Base-by-base conservation (phyloP, 75 land plant species). In the Chamaecyparis obtusa region DNA sequence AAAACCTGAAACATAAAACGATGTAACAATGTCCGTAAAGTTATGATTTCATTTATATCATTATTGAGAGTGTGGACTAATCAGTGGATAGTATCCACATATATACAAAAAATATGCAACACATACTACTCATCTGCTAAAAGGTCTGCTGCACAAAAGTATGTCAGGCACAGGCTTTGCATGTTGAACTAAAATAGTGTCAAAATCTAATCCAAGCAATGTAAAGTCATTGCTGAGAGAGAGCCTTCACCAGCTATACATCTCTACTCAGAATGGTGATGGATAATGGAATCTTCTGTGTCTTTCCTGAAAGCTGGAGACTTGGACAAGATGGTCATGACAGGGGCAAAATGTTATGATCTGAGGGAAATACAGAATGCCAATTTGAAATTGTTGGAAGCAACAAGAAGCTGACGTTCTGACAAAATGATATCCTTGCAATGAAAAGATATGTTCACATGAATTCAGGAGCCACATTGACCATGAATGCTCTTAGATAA, bases 1-100 rank as follows among this genome's bases (percentile, higher is more conserved):
- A 93, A 92, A 97, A 14, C 99, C 99, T 97, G 92, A 84, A 88
- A 86, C 43, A 86, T 7, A 7, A 19, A 84, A 43, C 60, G 13
- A 54, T 36, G 3, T 54, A 37, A 84, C 17, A 78, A n/a, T 60
- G 49, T 76, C 80, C 1, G 41, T 33, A 88, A 13, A 39, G 3
- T 48, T 24, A 48, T 19, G 8, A 39, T 13, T 36, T 41, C 15
- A 43, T 2, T 39, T 36, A 27, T 44, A 44, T 56, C 72, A 71
- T 51, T 81, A 84, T 74, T 83, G 35, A 86, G 60, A 80, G 49
- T 44, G 36, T 54, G 72, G 49, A 60, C 32, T 84, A 78, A 11
- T 88, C 86, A 56, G 60, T 6, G 32, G 57, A 21, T 56, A 85
- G 83, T 67, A 82, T 84, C 88, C 88, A 39, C n/a, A 15, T 44